Evolutionary conservation across 345 rosid genomes (phyloP).

Genomic region (Hypericum perforatum): DNA sequence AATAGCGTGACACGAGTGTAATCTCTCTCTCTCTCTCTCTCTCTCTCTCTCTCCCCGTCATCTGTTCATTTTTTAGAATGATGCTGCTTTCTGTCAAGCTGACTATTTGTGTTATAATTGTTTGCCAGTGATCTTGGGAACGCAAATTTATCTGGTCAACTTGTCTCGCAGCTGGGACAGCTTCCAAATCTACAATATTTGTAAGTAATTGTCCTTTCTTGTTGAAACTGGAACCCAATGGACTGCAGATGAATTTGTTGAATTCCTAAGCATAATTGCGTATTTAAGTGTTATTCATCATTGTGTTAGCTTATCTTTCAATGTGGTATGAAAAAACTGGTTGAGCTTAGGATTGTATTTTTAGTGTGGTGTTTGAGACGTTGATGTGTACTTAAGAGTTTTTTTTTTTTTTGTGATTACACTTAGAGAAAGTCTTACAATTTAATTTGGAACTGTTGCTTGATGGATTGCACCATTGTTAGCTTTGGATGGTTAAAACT

Average conservation of each 20-base stretch:
- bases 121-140: constrained; percentile 51
- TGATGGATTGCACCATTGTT: too few species aligned
- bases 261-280: too few species aligned
- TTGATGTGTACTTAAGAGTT: too few species aligned
- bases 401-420: too few species aligned
- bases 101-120: background rate
- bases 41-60: background rate
- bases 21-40: constrained; percentile 25
- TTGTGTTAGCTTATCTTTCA: too few species aligned
- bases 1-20: constrained; percentile 72
- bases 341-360: too few species aligned
- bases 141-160: constrained; percentile 54
- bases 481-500: too few species aligned
- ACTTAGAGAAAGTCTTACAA: too few species aligned
- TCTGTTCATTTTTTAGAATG: background rate
- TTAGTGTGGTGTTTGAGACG: too few species aligned
- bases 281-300: too few species aligned
- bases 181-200: constrained; percentile 66
- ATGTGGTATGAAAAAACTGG: too few species aligned
- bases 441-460: too few species aligned
- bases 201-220: constrained; percentile 30
- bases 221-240: background rate
- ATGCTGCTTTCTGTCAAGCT: constrained; percentile 1
- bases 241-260: background rate
- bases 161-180: constrained; percentile 52